phyloP scores from a whole-genome alignment of 2,329 filamentous ascomycete genomes.

The Fusarium sp. region DNA sequence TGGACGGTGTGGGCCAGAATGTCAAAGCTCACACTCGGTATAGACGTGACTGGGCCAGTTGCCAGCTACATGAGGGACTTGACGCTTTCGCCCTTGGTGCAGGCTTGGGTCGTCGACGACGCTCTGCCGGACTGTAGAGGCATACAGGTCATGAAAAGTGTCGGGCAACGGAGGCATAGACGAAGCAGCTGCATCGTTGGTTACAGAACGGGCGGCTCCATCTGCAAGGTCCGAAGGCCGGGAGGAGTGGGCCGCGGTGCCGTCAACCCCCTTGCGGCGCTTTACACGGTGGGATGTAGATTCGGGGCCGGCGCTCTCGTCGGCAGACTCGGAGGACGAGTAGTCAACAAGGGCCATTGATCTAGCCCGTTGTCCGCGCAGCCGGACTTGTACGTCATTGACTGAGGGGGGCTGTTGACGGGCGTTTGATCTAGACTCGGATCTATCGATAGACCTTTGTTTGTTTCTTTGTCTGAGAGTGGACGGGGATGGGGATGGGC shows the following conservation, averaged over 20 bases:
- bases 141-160: conserved; percentile 89
- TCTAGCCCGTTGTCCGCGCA: not conserved
- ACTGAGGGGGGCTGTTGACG: not conserved
- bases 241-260: conserved; percentile 28
- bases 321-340: conserved; percentile 45
- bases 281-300: conserved; percentile 46
- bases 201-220: conserved; percentile 8
- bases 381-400: conserved; percentile 10
- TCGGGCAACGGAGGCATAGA: conserved; percentile 77
- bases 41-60: conserved; percentile 96
- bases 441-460: not conserved
- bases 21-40: conserved; percentile 77
- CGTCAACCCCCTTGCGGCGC: conserved; percentile 47
- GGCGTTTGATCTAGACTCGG: conserved; percentile 1
- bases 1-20: not conserved
- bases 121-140: conserved; percentile 79
- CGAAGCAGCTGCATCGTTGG: conserved; percentile 22
- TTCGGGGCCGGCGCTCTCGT: conserved; percentile 35
- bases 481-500: no score
- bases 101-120: conserved; percentile 83
- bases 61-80: conserved; percentile 83
- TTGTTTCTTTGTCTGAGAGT: no score
- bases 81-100: conserved; percentile 84
- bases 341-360: conserved; percentile 73
- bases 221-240: conserved; percentile 9